Evolutionary conservation across 2,329 filamentous ascomycete species (phyloP).

Genomic region (Emergomyces orientalis): DNA sequence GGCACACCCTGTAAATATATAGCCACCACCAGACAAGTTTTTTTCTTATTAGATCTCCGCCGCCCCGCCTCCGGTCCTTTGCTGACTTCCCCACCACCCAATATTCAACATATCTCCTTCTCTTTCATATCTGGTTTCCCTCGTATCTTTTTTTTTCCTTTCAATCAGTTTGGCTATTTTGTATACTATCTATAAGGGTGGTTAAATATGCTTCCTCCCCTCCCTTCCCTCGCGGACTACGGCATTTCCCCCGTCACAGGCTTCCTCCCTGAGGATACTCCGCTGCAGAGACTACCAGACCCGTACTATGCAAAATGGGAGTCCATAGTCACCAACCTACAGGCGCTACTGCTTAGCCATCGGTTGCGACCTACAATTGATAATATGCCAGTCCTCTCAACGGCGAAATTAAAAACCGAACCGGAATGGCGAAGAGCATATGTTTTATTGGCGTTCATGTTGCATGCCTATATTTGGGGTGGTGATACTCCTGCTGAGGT

Average conservation of each 20-base stretch:
- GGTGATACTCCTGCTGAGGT: conserved; percentile 66
- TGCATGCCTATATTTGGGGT: conserved; percentile 86
- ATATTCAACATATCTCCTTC: no score
- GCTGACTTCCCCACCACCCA: no score
- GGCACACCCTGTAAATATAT: no score
- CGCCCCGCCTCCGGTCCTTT: no score
- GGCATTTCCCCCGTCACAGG: conserved; percentile 58
- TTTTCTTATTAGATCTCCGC: not conserved
- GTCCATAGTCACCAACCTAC: conserved; percentile 71
- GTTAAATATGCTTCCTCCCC: conserved; percentile 36
- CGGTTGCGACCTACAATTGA: conserved; percentile 73
- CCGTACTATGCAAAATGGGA: conserved; percentile 96
- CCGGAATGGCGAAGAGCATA: conserved; percentile 89
- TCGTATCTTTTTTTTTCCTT: no score
- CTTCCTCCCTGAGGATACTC: conserved; percentile 75
- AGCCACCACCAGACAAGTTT: no score
- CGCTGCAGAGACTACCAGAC: conserved; percentile 71
- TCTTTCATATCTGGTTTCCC: no score
- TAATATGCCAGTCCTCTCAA: conserved; percentile 71
- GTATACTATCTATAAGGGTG: not conserved
- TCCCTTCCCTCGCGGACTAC: conserved; percentile 59
- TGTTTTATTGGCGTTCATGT: conserved; percentile 64
- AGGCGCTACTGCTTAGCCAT: conserved; percentile 75
- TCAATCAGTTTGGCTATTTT: no score
- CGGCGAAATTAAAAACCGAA: conserved; percentile 68